Evolutionary conservation across 345 rosid genomes (phyloP), one percentile per base, ranked within the genome.

Genomic region (Dovyalis caffra): DNA sequence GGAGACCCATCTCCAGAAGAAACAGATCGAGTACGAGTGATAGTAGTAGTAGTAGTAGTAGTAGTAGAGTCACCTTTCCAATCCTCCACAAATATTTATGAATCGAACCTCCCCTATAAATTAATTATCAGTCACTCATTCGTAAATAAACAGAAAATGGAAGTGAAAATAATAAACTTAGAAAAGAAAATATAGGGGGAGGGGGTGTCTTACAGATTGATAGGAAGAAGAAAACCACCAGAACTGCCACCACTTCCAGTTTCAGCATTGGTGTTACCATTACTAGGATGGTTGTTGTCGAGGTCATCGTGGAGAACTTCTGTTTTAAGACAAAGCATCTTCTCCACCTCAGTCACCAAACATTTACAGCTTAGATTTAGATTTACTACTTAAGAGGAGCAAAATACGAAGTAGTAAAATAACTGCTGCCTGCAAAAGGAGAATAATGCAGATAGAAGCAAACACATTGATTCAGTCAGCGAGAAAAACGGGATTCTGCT

Each of bases 311-410:
- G 47, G 14, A 77, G 72, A 63, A 77, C 80, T 77, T 72, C 68
- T 31, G 80, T 66, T 77, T 71, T 77, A 23, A 77, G 73, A 77
- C 80, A 77, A 57, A 77, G 80, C 80, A 77, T 77, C 34, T 33
- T 51, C 33, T 15, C 49, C 40, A 1, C 60, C 9, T 28, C 26
- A 43, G 18, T 43, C 14, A 12, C 47, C 47, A 43, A 10, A 3
- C 47, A 43, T 43, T 43, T 43, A 43, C 47, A 43, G 3, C 47
- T 43, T 14, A 14, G 47, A 43, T 43, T 40, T 43, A 12, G 47
- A 43, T 43, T 43, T 43, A 43, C 47, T 43, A 2, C 47, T 43
- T 43, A 43, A 12, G 47, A 43, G 47, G 16, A 10, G 47, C 47
- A 43, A 43, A 11, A 43, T 43, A 16, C 3, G 14, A 11, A 14